phyloP scores from a whole-genome alignment of 1,139 yeast species.

The Protomyces inundatus region DNA sequence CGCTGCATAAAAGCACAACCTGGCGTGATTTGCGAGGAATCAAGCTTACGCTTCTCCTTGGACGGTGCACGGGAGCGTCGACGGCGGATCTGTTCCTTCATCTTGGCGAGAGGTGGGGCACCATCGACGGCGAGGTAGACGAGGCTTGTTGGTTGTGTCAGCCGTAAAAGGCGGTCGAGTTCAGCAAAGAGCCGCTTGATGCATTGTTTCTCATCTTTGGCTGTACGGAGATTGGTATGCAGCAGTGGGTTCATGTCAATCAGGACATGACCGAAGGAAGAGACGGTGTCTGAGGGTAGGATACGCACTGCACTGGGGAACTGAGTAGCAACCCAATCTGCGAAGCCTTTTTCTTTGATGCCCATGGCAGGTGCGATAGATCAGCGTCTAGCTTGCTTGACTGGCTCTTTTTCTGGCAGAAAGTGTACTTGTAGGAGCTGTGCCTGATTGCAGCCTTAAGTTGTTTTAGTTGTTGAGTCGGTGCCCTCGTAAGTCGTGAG shows the following conservation, averaged over 20 bases:
- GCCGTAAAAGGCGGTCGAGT: constrained; percentile 4
- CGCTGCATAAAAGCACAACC: constrained; percentile 12
- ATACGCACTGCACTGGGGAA: constrained; percentile 3
- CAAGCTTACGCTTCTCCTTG: constrained; percentile 7
- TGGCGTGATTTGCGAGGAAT: constrained; percentile 15
- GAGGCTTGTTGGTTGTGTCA: constrained; percentile 3
- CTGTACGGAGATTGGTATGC: constrained; percentile 15
- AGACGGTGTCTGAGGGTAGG: not conserved
- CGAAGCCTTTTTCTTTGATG: constrained; percentile 22
- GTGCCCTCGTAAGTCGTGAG: too few relatives aligned
- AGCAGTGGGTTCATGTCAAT: constrained; percentile 21
- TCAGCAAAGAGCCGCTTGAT: constrained; percentile 9
- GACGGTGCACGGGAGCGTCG: constrained; percentile 17
- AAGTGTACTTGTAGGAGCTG: too few relatives aligned
- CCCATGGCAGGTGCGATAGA: constrained; percentile 1
- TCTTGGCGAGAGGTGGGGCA: constrained; percentile 20
- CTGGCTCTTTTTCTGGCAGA: too few relatives aligned
- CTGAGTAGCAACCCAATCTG: constrained; percentile 11
- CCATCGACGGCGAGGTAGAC: constrained; percentile 23
- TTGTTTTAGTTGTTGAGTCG: too few relatives aligned
- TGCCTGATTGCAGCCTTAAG: too few relatives aligned
- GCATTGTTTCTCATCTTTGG: constrained; percentile 3
- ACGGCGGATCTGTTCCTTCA: constrained; percentile 20
- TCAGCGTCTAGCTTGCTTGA: too few relatives aligned
- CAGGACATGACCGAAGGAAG: constrained; percentile 9